Conservation (phyloP, 2,329 filamentous ascomycete species). For the Ilyonectria robusta region DNA sequence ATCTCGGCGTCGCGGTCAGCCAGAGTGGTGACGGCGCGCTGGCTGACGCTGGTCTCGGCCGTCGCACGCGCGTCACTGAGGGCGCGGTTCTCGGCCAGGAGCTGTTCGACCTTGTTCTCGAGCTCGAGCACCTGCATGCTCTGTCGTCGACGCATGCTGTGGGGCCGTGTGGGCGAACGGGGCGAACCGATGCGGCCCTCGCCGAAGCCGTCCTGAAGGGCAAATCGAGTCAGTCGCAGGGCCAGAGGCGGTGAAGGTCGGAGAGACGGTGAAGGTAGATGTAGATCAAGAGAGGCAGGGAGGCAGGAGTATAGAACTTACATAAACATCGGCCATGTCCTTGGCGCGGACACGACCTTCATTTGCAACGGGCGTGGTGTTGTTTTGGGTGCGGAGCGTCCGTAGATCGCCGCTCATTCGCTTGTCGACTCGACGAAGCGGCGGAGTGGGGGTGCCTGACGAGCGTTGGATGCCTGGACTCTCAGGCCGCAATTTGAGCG, state of each 20-base stretch:
- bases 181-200: constrained; percentile 89
- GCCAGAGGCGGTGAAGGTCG: background rate
- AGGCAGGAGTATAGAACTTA: constrained; percentile 68
- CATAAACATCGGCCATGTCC: constrained; percentile 94
- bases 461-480: constrained; percentile 67
- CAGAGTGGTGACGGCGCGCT: constrained; percentile 78
- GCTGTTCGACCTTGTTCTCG: constrained; percentile 86
- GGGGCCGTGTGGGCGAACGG: constrained; percentile 91
- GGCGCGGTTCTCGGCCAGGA: constrained; percentile 86
- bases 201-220: constrained; percentile 87
- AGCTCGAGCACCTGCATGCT: constrained; percentile 98
- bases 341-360: constrained; percentile 87
- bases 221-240: constrained; percentile 36
- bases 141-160: constrained; percentile 95
- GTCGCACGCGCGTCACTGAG: constrained; percentile 80
- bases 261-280: constrained; percentile 11
- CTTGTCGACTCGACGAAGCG: constrained; percentile 78
- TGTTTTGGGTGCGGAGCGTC: constrained; percentile 56
- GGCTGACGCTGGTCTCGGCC: constrained; percentile 76
- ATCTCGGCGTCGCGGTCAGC: constrained; percentile 91
- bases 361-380: constrained; percentile 77
- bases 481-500: constrained; percentile 71
- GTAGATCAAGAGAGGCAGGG: background rate
- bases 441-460: constrained; percentile 70
- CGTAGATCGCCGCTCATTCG: constrained; percentile 82